Percentiles rank a stretch among this genome's conserved stretches.
Evolutionary conservation across 192 early-diverging fungal species (phyloP).

Genomic region (Backusella liffmaniae): DNA sequence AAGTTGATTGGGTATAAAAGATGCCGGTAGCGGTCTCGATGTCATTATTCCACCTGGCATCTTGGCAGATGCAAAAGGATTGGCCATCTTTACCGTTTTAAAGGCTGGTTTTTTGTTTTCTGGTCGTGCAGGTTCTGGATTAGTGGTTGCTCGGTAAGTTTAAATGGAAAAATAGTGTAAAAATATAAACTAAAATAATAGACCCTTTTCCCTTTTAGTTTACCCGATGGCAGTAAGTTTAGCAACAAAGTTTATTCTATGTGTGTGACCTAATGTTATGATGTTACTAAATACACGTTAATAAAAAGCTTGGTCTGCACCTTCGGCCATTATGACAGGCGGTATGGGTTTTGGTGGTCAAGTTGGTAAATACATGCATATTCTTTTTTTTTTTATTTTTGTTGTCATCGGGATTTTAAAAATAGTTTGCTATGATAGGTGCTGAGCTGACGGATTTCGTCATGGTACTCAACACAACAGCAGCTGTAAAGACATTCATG

Average conservation of each 20-base stretch:
- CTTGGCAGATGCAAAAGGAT: conserved; percentile 75
- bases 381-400: neutral
- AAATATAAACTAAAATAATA: neutral
- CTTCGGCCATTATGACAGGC: conserved; percentile 74
- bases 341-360: conserved; percentile 85
- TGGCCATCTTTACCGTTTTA: conserved; percentile 90
- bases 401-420: neutral
- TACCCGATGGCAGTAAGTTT: conserved; percentile 70
- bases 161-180: neutral
- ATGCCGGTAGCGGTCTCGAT: conserved; percentile 50
- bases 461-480: conserved; percentile 82
- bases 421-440: conserved; percentile 38
- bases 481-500: conserved; percentile 86
- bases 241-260: neutral
- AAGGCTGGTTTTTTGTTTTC: conserved; percentile 94
- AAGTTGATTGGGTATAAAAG: neutral
- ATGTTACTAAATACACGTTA: neutral
- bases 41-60: conserved; percentile 66
- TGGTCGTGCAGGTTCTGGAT: conserved; percentile 83
- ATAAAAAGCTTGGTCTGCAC: conserved; percentile 66
- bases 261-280: neutral
- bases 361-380: conserved; percentile 42
- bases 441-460: conserved; percentile 91
- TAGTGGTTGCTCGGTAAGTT: conserved; percentile 78
- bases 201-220: conserved; percentile 29